Conservation (phyloP, 805 yeast genomes). For the Yarrowia keelungensis region DNA sequence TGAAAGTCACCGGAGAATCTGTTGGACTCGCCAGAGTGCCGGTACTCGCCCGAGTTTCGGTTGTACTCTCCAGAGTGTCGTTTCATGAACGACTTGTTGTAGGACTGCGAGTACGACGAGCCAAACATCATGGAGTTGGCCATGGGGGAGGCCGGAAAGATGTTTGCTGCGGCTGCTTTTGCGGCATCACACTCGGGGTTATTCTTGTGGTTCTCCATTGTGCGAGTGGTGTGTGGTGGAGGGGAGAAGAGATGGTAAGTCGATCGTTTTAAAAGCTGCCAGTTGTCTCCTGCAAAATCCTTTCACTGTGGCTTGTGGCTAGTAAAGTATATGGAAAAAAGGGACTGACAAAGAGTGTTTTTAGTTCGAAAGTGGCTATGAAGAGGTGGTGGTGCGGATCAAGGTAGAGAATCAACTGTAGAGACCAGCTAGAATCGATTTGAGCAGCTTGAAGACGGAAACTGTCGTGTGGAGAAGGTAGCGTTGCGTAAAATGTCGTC, state of each 20-base stretch:
- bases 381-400: neutral
- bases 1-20: slow-evolving; percentile 29
- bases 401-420: neutral
- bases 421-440: neutral
- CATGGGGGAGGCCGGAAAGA: slow-evolving; percentile 35
- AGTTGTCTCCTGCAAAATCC: slow-evolving; percentile 23
- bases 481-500: slow-evolving; percentile 8
- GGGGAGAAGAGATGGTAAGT: neutral
- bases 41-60: slow-evolving; percentile 25
- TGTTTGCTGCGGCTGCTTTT: slow-evolving; percentile 13
- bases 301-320: slow-evolving; percentile 38
- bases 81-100: slow-evolving; percentile 35
- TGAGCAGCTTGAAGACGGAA: neutral
- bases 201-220: slow-evolving; percentile 21
- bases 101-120: slow-evolving; percentile 33
- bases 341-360: slow-evolving; percentile 15
- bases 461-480: slow-evolving; percentile 2
- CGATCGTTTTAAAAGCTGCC: slow-evolving; percentile 18
- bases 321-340: slow-evolving; percentile 30
- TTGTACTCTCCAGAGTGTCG: slow-evolving; percentile 33
- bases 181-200: slow-evolving; percentile 6
- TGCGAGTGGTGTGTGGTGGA: neutral
- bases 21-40: slow-evolving; percentile 22
- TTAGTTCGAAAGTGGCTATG: slow-evolving; percentile 17
- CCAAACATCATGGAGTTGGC: slow-evolving; percentile 39